Evolutionary conservation across 2,329 filamentous ascomycete species (phyloP).

Genomic region (Rutstroemia sp.): DNA sequence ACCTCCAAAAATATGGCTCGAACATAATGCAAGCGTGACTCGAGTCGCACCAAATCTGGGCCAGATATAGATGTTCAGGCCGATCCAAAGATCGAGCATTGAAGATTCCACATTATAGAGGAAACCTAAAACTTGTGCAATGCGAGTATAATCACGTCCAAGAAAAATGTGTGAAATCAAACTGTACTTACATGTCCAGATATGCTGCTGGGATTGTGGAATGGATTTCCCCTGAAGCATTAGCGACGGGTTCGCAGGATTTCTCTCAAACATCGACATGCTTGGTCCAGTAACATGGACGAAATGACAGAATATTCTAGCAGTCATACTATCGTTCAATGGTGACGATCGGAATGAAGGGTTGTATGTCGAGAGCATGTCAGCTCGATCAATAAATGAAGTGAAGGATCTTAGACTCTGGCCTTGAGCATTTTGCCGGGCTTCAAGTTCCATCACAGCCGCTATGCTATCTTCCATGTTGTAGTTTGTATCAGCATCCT

Average conservation of each 20-base stretch:
- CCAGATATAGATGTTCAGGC: no score
- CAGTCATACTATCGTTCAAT: constrained; percentile 71
- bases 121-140: not conserved
- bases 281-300: constrained; percentile 80
- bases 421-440: constrained; percentile 24
- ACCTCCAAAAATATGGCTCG: not conserved
- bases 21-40: not conserved
- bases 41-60: no score
- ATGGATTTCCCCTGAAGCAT: constrained; percentile 56
- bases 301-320: constrained; percentile 84
- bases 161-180: no score
- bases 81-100: no score
- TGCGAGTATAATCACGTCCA: no score
- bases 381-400: constrained; percentile 35
- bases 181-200: constrained; percentile 51
- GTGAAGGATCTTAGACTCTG: constrained; percentile 38
- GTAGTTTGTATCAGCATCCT: constrained; percentile 30
- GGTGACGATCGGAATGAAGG: constrained; percentile 62
- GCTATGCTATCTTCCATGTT: not conserved
- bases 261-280: constrained; percentile 81
- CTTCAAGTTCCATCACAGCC: constrained; percentile 23
- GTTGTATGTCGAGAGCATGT: constrained; percentile 56
- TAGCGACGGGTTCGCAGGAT: constrained; percentile 64
- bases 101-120: not conserved
- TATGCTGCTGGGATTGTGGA: constrained; percentile 55